Evolutionary conservation across 768 basidiomycete species (phyloP).

Genomic region (Phlegmacium glaucopus): DNA sequence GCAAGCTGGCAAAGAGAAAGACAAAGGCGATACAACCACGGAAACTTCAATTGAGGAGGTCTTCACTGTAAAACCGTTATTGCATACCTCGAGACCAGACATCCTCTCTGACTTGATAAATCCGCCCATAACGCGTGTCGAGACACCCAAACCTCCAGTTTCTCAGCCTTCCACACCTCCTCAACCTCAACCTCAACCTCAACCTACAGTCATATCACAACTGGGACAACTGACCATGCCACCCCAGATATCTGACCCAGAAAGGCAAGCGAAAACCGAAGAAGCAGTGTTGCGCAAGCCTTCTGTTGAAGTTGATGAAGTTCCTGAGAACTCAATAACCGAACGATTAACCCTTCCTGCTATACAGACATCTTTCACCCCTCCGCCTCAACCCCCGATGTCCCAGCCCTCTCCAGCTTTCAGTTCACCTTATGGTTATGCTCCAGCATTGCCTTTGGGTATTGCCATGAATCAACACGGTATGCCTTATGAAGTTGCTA

Average conservation of each 20-base stretch:
- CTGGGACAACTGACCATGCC: slow-evolving; percentile 37
- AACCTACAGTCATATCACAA: slow-evolving; percentile 32
- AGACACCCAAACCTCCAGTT: not conserved
- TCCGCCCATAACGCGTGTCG: not conserved
- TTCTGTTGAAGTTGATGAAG: slow-evolving; percentile 15
- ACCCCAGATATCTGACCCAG: slow-evolving; percentile 31
- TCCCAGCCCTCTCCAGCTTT: slow-evolving; percentile 54
- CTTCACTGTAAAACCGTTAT: slow-evolving; percentile 53
- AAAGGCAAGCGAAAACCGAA: slow-evolving; percentile 39
- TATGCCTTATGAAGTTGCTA: slow-evolving; percentile 78
- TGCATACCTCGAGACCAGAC: slow-evolving; percentile 36
- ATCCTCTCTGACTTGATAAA: slow-evolving; percentile 19
- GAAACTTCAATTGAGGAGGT: slow-evolving; percentile 50
- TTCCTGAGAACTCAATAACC: slow-evolving; percentile 14
- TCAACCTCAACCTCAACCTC: slow-evolving; percentile 25
- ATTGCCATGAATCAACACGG: slow-evolving; percentile 73
- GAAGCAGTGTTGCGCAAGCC: slow-evolving; percentile 44
- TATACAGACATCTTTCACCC: slow-evolving; percentile 40
- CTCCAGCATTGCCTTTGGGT: slow-evolving; percentile 64
- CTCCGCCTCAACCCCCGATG: slow-evolving; percentile 23
- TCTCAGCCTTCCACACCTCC: not conserved
- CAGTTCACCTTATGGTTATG: slow-evolving; percentile 65
- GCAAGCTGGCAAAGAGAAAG: slow-evolving; percentile 31
- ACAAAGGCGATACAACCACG: slow-evolving; percentile 16
- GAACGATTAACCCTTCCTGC: slow-evolving; percentile 36